phyloP scores from a whole-genome alignment of 805 yeast genomes.

The Barnettozyma californica region DNA sequence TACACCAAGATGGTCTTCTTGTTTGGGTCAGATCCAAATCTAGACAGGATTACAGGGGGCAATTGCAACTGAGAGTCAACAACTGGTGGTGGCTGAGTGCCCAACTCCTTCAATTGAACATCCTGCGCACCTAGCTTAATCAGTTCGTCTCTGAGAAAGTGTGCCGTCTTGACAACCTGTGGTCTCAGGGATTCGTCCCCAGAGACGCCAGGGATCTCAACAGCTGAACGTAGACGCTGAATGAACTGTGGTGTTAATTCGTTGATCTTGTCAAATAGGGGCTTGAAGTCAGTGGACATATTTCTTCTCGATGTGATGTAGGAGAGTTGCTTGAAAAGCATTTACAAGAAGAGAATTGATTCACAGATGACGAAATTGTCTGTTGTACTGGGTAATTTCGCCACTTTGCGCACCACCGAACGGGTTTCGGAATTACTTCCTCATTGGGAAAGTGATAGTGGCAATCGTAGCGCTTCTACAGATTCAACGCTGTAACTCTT shows the following conservation, averaged over 20 bases:
- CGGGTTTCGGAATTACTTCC: not conserved
- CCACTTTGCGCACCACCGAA: not conserved
- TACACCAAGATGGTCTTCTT: conserved; percentile 89
- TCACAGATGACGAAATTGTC: not conserved
- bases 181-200: conserved; percentile 87
- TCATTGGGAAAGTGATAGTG: too few species aligned
- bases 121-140: conserved; percentile 72
- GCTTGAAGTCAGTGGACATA: conserved; percentile 13
- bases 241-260: conserved; percentile 72
- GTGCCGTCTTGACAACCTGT: conserved; percentile 83
- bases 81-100: conserved; percentile 92
- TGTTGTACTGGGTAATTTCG: not conserved
- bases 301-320: not conserved
- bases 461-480: too few species aligned
- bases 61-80: conserved; percentile 57
- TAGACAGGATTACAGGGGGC: conserved; percentile 93
- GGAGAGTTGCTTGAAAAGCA: not conserved
- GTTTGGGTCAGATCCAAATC: conserved; percentile 73
- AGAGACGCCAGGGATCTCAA: conserved; percentile 92
- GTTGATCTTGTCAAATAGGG: conserved; percentile 39
- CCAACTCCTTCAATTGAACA: conserved; percentile 76
- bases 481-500: too few species aligned
- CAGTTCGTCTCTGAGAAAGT: conserved; percentile 69
- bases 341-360: not conserved
- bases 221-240: conserved; percentile 71